Evolutionary conservation across 768 basidiomycete species (phyloP).

Genomic region (Calvatia gigantea): DNA sequence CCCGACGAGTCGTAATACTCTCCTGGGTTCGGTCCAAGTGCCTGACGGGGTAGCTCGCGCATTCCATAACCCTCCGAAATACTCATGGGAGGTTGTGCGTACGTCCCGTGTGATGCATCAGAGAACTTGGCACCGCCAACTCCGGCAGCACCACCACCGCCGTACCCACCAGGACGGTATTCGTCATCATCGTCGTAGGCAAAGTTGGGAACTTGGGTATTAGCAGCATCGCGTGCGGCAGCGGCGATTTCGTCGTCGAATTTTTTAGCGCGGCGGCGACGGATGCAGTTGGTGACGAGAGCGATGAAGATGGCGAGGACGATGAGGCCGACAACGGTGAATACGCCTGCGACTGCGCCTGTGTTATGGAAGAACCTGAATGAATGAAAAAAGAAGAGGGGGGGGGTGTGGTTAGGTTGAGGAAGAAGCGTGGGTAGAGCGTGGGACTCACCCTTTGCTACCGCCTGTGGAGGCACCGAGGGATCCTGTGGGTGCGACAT

Average conservation of each 20-base stretch:
- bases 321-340: slow-evolving; percentile 67
- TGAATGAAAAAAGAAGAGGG: slow-evolving; percentile 5
- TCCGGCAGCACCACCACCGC: slow-evolving; percentile 17
- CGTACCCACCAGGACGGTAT: slow-evolving; percentile 22
- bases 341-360: slow-evolving; percentile 69
- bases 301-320: slow-evolving; percentile 47
- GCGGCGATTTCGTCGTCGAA: slow-evolving; percentile 75
- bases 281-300: slow-evolving; percentile 46
- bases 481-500: background rate
- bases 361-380: slow-evolving; percentile 69
- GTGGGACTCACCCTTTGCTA: slow-evolving; percentile 8
- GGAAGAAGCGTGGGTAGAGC: slow-evolving; percentile 6
- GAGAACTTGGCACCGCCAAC: slow-evolving; percentile 29
- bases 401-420: background rate
- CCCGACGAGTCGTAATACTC: slow-evolving; percentile 29
- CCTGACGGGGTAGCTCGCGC: slow-evolving; percentile 33
- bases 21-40: slow-evolving; percentile 20
- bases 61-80: slow-evolving; percentile 44
- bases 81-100: slow-evolving; percentile 41
- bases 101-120: slow-evolving; percentile 59
- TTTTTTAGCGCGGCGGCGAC: slow-evolving; percentile 58
- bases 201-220: slow-evolving; percentile 43
- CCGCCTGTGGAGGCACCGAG: background rate
- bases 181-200: slow-evolving; percentile 55
- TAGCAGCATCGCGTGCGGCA: slow-evolving; percentile 63